Percentiles rank a stretch among this genome's conserved stretches.
phyloP scores from a whole-genome alignment of 1,284 basidiomycete species.

The Sporisorium scitamineum region DNA sequence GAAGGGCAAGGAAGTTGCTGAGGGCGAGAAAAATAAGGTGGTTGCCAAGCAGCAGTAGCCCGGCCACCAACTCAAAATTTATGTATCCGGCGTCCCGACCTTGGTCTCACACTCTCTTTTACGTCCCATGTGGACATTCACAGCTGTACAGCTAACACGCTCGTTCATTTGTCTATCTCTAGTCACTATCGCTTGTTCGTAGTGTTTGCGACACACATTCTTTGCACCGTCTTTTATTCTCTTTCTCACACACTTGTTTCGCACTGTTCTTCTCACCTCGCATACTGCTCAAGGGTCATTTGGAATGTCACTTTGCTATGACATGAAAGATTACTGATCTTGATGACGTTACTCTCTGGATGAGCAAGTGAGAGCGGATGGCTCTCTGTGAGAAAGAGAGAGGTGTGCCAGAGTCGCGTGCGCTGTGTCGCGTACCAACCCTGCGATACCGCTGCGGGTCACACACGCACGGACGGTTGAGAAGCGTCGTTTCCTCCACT shows the following conservation, averaged over 20 bases:
- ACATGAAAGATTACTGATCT: neutral
- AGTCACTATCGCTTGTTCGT: too few relatives aligned
- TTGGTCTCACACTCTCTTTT: neutral
- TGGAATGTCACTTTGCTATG: slow-evolving; percentile 3
- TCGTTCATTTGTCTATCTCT: neutral
- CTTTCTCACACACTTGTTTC: neutral
- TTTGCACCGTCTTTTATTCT: neutral
- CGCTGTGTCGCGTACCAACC: neutral
- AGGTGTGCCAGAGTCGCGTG: neutral
- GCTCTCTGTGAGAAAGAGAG: too few relatives aligned
- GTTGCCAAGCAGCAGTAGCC: slow-evolving; percentile 20
- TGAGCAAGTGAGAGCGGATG: neutral
- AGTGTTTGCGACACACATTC: neutral
- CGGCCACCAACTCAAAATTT: neutral
- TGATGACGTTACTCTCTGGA: neutral
- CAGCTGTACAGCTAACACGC: neutral
- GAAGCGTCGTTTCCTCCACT: neutral
- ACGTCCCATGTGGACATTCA: neutral
- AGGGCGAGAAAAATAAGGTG: slow-evolving; percentile 1
- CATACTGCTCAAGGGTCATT: slow-evolving; percentile 6
- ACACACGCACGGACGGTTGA: neutral
- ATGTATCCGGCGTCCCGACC: neutral
- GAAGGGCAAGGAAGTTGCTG: slow-evolving; percentile 10
- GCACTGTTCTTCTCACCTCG: neutral
- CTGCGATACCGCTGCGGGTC: neutral